Evolutionary conservation across 176 grass and related monocot genomes (phyloP), one percentile per base, ranked within the genome.

Genomic region (Eleusine indica): DNA sequence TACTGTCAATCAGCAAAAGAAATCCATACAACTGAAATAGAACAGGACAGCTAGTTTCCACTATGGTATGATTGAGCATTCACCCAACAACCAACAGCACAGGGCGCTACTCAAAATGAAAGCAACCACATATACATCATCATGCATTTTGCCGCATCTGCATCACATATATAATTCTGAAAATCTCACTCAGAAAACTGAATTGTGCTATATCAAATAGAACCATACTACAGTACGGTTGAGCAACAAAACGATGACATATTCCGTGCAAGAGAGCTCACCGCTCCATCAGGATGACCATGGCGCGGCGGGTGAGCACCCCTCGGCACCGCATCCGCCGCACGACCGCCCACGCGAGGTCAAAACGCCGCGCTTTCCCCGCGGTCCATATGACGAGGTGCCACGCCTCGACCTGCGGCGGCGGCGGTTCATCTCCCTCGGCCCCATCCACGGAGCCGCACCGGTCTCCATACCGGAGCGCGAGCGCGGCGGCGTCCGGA

Each of bases 231-330:
- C 3, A 74, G 41, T 18, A 84, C 22, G 15, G 30, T 63, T 18
- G 18, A 30, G 16, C 49, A 57, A 54, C 8, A 37, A 90, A 42
- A 75, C 14, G 22, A 71, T 47, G 39, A 75, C 14, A 72, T 13
- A 66, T 71, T 39, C 46, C 15, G 17, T 75, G 60, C 75, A 78
- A 38, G 28, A 63, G 46, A 74, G 6, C 64, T 18, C 47, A 98
- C 95, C 95, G 89, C 76, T 95, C 88, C 82, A 98, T 93, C 67
- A 95, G 82, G 85, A 95, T 91, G 69, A 90, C 82, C 82, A 98
- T 90, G 63, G 90, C 82, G 13, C 84, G 95, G 63, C 75, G 68
- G 39, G 95, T 93, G 29, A 95, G 87, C 81, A 93, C 78, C 38
- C 84, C 81, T 54, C 82, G 77, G 74, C 71, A 74, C 41, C 84